These are phyloP conservation scores for Oryza glaberrima DNA, from an alignment of 176 grass and related monocot genomes.

Conservation along the genomic window DNA sequence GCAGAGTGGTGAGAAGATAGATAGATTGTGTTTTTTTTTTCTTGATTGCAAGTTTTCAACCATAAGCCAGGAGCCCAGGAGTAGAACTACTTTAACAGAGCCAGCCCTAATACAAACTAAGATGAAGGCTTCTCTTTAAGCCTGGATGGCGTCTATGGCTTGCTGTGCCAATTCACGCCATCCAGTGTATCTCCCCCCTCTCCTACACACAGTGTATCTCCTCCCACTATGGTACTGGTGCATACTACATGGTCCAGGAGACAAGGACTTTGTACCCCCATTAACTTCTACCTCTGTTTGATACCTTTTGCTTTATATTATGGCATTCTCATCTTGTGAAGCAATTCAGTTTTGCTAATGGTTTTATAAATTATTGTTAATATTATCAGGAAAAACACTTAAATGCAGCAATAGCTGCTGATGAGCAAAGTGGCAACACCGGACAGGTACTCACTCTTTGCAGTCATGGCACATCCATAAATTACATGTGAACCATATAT, in stretches of 20 bases:
- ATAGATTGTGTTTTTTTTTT: not conserved
- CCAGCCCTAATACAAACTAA: not conserved
- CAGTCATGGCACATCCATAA: slow-evolving; percentile 25
- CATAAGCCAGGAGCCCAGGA: too few relatives aligned
- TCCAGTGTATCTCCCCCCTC: too few relatives aligned
- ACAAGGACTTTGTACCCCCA: not conserved
- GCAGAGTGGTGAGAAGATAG: not conserved
- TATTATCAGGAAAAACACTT: slow-evolving; percentile 61
- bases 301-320: slow-evolving; percentile 5
- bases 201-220: not conserved
- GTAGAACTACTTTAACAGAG: too few relatives aligned
- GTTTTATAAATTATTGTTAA: slow-evolving; percentile 34
- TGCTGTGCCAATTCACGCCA: too few relatives aligned
- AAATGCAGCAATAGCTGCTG: slow-evolving; percentile 43
- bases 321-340: not conserved
- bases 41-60: too few relatives aligned
- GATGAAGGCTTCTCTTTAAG: not conserved
- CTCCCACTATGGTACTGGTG: not conserved
- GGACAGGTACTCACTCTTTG: slow-evolving; percentile 63
- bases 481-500: slow-evolving; percentile 21
- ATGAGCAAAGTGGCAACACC: slow-evolving; percentile 65
- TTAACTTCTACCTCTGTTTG: not conserved
- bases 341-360: not conserved
- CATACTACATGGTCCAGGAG: not conserved
- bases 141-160: too few relatives aligned